phyloP scores from a whole-genome alignment of 2,329 filamentous ascomycete species.

The Phyllachora maydis region DNA sequence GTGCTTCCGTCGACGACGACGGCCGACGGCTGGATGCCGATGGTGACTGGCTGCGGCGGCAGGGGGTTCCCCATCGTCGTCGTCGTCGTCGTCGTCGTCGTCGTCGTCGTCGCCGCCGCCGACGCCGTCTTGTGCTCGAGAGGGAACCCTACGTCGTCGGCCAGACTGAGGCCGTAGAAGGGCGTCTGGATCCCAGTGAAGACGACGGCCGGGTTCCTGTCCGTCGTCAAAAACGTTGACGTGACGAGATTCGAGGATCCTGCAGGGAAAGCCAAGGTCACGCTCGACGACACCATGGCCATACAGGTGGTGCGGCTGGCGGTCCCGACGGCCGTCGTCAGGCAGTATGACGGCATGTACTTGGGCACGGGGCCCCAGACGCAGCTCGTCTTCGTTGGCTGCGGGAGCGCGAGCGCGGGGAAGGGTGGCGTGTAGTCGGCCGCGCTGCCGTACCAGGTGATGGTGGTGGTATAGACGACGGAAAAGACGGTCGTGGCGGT shows the following conservation, averaged over 20 bases:
- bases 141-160: conserved; percentile 3
- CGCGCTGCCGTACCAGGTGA: conserved; percentile 23
- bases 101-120: conserved; percentile 1
- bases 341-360: no score
- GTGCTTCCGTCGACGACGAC: conserved; percentile 27
- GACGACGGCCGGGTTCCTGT: conserved; percentile 31
- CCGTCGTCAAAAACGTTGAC: conserved; percentile 26
- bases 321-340: conserved; percentile 7
- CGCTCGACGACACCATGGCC: conserved; percentile 1
- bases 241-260: conserved; percentile 9
- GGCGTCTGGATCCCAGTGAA: conserved; percentile 17
- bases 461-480: conserved; percentile 25
- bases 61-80: conserved; percentile 5
- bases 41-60: no score
- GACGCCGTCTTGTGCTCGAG: conserved; percentile 1
- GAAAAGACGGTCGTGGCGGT: conserved; percentile 14
- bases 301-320: conserved; percentile 3
- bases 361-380: conserved; percentile 4
- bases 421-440: conserved; percentile 24
- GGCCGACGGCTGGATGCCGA: conserved; percentile 20
- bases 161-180: conserved; percentile 13
- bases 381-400: conserved; percentile 18
- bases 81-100: conserved; percentile 1
- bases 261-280: conserved; percentile 3
- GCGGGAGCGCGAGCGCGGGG: conserved; percentile 15